These are phyloP conservation scores for Scutellaria galericulata DNA, from an alignment of 257 asterid species.

Conservation along the genomic window DNA sequence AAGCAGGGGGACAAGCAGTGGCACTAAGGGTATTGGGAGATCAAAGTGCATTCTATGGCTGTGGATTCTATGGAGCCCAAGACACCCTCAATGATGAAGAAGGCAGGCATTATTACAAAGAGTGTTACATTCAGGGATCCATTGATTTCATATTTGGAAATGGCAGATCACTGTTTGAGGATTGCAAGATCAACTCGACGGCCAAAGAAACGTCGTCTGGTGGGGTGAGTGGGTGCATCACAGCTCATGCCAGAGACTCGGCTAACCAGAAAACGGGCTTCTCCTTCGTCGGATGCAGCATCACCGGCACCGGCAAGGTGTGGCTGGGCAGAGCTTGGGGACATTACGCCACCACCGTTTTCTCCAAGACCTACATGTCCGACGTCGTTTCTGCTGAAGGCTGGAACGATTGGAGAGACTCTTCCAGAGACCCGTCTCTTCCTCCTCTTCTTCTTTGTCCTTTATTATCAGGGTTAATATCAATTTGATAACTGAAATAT, in stretches of 20 bases:
- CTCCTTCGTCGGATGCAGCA: slow-evolving; percentile 73
- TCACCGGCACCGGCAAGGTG: slow-evolving; percentile 71
- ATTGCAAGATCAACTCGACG: slow-evolving; percentile 63
- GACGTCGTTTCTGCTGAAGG: slow-evolving; percentile 70
- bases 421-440: slow-evolving; percentile 69
- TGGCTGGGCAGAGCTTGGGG: slow-evolving; percentile 98
- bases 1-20: slow-evolving; percentile 69
- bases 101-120: slow-evolving; percentile 83
- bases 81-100: slow-evolving; percentile 77
- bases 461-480: too few species aligned
- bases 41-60: slow-evolving; percentile 76
- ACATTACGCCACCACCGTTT: slow-evolving; percentile 60
- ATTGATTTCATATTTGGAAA: slow-evolving; percentile 90
- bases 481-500: too few species aligned
- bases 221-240: slow-evolving; percentile 64
- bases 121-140: slow-evolving; percentile 89
- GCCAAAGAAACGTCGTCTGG: slow-evolving; percentile 51
- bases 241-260: slow-evolving; percentile 77
- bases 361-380: slow-evolving; percentile 70
- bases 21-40: slow-evolving; percentile 74
- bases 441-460: slow-evolving; percentile 4
- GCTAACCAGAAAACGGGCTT: slow-evolving; percentile 59
- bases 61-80: slow-evolving; percentile 85
- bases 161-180: slow-evolving; percentile 77
- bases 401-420: slow-evolving; percentile 80